phyloP scores from a whole-genome alignment of 768 basidiomycete genomes.

The Leucocoprinus birnbaumii region DNA sequence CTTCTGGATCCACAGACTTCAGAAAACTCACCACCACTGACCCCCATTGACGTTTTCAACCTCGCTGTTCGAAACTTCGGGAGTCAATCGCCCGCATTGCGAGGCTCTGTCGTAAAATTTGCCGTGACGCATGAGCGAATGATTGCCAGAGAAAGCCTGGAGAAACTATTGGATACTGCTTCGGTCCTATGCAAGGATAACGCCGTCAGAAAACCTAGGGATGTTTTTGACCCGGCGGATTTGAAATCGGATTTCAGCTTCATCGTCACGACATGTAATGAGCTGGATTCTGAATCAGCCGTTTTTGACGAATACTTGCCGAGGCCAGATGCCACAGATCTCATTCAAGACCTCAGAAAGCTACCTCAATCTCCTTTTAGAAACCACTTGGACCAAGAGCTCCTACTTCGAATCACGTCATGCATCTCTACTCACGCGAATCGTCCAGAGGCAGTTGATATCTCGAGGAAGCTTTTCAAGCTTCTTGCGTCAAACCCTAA shows the following conservation, averaged over 20 bases:
- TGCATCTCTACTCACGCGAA: not conserved
- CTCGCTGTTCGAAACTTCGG: not conserved
- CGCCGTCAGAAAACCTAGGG: not conserved
- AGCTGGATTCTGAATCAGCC: not conserved
- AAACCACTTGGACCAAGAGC: not conserved
- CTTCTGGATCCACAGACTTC: not conserved
- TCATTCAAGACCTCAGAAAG: not conserved
- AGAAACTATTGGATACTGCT: not conserved
- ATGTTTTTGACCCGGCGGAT: not conserved
- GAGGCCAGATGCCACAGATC: not conserved
- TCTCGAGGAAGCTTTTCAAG: conserved; percentile 5
- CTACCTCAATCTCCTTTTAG: conserved; percentile 2
- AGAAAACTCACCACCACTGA: not conserved
- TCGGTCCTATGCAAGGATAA: conserved; percentile 3
- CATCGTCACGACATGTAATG: not conserved
- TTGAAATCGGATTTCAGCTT: not conserved
- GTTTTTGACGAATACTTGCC: conserved; percentile 4
- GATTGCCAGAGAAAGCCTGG: not conserved
- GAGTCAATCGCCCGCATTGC: conserved; percentile 4
- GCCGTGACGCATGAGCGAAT: not conserved
- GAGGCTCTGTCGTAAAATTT: not conserved
- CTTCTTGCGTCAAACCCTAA: not conserved
- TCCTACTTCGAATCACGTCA: not conserved
- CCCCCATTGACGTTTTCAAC: not conserved
- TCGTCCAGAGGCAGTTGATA: not conserved